Percentiles rank a stretch among this genome's conserved stretches.
Conservation (phyloP, 179 eudicot genomes). For the Monotropa hypopitys region DNA sequence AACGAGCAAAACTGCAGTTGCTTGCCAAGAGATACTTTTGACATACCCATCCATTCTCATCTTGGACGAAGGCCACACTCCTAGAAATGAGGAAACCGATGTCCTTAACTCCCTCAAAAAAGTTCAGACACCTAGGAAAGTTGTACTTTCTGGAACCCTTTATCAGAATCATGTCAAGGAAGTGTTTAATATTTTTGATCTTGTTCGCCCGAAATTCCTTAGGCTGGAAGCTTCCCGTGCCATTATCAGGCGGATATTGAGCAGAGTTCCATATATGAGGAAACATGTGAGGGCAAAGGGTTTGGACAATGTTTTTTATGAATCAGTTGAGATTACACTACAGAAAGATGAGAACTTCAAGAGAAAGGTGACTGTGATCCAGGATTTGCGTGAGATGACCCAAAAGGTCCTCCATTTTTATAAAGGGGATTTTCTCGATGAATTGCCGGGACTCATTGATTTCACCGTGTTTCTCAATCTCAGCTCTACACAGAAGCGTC, state of each 20-base stretch:
- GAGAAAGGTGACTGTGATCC: constrained; percentile 42
- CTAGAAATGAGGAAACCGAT: constrained; percentile 76
- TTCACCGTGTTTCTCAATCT: constrained; percentile 60
- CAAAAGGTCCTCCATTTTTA: constrained; percentile 66
- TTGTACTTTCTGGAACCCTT: constrained; percentile 77
- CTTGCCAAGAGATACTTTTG: constrained; percentile 57
- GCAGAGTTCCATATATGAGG: constrained; percentile 36
- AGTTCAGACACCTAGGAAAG: constrained; percentile 70
- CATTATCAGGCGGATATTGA: constrained; percentile 37
- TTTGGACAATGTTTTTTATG: constrained; percentile 35
- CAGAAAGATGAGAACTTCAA: constrained; percentile 44
- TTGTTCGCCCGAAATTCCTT: constrained; percentile 74
- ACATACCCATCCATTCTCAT: constrained; percentile 55
- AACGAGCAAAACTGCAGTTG: constrained; percentile 22
- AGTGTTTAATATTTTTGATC: constrained; percentile 72
- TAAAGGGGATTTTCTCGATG: constrained; percentile 76
- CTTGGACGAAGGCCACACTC: constrained; percentile 89
- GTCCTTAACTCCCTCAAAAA: constrained; percentile 53
- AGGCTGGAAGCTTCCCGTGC: constrained; percentile 38
- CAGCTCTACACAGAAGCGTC: constrained; percentile 38
- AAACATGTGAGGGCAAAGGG: constrained; percentile 31
- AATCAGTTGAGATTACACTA: constrained; percentile 46
- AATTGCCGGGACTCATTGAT: constrained; percentile 77
- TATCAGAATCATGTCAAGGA: constrained; percentile 82
- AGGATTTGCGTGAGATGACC: constrained; percentile 76